These are phyloP conservation scores for Aspergillus ostianus DNA, from an alignment of 495 filamentous ascomycete genomes.

Conservation along the genomic window DNA sequence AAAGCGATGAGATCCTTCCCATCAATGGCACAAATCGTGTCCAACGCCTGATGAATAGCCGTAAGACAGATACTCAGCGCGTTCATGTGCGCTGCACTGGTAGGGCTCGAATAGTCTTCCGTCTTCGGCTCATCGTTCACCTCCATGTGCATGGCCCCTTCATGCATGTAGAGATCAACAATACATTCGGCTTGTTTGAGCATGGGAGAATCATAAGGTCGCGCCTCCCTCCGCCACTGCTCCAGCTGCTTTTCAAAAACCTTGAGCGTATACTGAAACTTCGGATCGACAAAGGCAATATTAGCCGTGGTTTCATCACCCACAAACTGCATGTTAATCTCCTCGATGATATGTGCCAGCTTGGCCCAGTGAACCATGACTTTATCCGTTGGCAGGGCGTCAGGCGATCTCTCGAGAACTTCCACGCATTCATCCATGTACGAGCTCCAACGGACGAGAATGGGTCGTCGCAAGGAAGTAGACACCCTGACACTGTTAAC, in stretches of 20 bases:
- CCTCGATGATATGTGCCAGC: constrained; percentile 77
- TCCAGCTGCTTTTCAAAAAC: constrained; percentile 75
- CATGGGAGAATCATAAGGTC: constrained; percentile 36
- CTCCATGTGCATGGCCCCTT: constrained; percentile 77
- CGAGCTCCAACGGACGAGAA: constrained; percentile 74
- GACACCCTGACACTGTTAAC: constrained; percentile 59
- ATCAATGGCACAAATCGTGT: constrained; percentile 63
- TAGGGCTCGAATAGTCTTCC: constrained; percentile 33
- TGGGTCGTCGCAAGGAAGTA: constrained; percentile 77
- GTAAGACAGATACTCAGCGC: constrained; percentile 70
- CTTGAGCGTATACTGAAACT: constrained; percentile 70
- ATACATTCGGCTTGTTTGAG: constrained; percentile 41
- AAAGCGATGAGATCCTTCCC: constrained; percentile 62
- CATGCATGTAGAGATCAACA: constrained; percentile 79
- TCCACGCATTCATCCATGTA: constrained; percentile 86
- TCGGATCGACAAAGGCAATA: constrained; percentile 68
- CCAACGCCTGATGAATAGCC: constrained; percentile 71
- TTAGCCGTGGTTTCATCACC: constrained; percentile 68
- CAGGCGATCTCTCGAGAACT: constrained; percentile 66
- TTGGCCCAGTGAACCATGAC: constrained; percentile 72
- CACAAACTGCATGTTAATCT: constrained; percentile 70
- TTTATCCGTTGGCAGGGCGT: constrained; percentile 70
- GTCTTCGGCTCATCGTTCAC: constrained; percentile 39
- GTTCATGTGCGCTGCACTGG: constrained; percentile 64
- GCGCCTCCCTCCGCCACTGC: constrained; percentile 59